Evolutionary conservation across 1,139 yeast species (phyloP).

Genomic region (Meyerozyma athensensis): DNA sequence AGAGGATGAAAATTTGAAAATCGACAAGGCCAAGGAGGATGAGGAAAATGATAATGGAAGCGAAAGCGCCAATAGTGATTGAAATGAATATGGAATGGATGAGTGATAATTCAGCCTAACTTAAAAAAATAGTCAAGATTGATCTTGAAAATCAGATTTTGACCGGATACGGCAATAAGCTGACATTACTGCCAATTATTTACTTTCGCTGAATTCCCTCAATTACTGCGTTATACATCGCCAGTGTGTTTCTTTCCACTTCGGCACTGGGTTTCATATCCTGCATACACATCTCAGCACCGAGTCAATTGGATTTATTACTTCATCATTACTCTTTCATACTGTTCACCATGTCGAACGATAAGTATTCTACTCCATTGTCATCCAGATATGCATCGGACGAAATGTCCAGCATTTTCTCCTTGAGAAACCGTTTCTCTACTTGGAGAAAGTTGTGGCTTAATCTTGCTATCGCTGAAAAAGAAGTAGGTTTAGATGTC

Average conservation of each 20-base stretch:
- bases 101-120: too few species aligned
- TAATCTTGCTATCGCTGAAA: conserved; percentile 92
- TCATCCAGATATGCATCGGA: conserved; percentile 97
- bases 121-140: too few species aligned
- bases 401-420: conserved; percentile 92
- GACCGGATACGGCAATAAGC: too few species aligned
- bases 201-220: too few species aligned
- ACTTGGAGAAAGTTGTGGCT: conserved; percentile 99
- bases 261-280: too few species aligned
- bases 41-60: not conserved
- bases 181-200: too few species aligned
- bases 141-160: too few species aligned
- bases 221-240: too few species aligned
- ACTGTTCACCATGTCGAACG: conserved; percentile 34
- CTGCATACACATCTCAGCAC: not conserved
- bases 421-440: conserved; percentile 88
- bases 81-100: too few species aligned
- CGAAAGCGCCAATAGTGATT: too few species aligned
- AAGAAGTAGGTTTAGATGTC: conserved; percentile 78
- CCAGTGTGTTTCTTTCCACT: not conserved
- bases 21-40: conserved; percentile 5
- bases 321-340: not conserved
- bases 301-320: conserved; percentile 2
- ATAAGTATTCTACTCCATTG: conserved; percentile 83
- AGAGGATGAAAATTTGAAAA: conserved; percentile 11